Evolutionary conservation across 2,329 filamentous ascomycete species (phyloP).

Genomic region (Diaporthe ampelina): DNA sequence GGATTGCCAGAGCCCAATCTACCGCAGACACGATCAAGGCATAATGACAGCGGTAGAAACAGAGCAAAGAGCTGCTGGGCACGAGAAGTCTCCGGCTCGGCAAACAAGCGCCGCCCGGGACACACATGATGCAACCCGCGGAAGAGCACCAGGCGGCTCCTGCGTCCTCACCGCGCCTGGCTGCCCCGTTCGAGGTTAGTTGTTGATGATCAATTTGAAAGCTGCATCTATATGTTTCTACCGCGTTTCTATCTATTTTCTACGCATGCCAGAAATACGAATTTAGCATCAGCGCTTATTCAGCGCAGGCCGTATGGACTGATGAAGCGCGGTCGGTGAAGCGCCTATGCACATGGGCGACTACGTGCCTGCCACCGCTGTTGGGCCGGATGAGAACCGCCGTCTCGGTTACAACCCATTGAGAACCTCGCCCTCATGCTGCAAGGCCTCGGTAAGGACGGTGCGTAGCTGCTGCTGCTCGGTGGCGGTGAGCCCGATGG

Average conservation of each 20-base stretch:
- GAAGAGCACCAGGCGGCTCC: neutral
- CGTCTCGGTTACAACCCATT: conserved; percentile 5
- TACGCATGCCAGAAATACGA: neutral
- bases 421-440: conserved; percentile 42
- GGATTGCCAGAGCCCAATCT: neutral
- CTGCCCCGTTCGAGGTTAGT: neutral
- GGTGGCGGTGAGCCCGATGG: conserved; percentile 56
- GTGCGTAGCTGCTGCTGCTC: conserved; percentile 62
- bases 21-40: neutral
- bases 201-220: neutral
- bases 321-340: neutral
- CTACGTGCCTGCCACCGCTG: neutral
- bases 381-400: neutral
- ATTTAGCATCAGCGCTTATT: neutral
- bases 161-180: neutral
- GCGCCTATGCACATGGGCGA: neutral
- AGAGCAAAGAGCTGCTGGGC: neutral
- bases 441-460: conserved; percentile 54
- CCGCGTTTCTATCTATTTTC: neutral
- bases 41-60: neutral
- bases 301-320: neutral
- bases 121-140: neutral
- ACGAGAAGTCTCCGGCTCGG: conserved; percentile 7
- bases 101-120: neutral
- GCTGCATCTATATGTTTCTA: neutral